Base-by-base conservation (phyloP, 2,329 filamentous ascomycete species). In the Fusarium protoensiforme region DNA sequence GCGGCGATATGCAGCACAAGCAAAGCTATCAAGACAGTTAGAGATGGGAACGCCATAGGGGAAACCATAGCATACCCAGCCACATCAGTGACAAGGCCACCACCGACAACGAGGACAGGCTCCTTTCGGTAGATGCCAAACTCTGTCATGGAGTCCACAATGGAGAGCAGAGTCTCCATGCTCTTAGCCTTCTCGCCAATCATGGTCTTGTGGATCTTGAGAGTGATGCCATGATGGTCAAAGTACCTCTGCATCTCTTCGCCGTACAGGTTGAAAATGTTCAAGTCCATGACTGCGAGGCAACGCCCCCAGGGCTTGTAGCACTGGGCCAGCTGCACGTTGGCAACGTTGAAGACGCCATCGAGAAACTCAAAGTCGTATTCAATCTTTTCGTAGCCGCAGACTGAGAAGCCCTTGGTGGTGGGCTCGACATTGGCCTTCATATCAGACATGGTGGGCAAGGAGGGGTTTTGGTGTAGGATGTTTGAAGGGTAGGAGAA, bases 171-270 rank as follows among this genome's bases (percentile, higher is more conserved):
- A 0, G 91, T 93, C 31, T 92, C 89, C 77, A 94, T 91, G 1
- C 89, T 91, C 86, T 94, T 94, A 46, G 91, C 91, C 82, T 93
- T 93, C 80, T 94, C 92, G 14, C 92, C 92, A 79, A 94, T 93
- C 84, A 91, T 92, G 68, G 91, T 93, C 85, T 92, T 90, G 82
- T 93, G 91, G 56, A 93, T 87, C 74, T 88, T 89, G 62, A 93
- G 84, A 24, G 88, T 83, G 53, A 93, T 85, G 20, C 85, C 85
- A 80, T 93, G 85, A 77, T 92, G 88, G 61, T 90, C 84, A 78
- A 93, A 93, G 82, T 94, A 94, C 60, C 83, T 81, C 80, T 92
- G 86, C 84, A 94, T 91, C 81, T 90, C 84, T 68, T 87, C 81
- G 56, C 92, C 92, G 73, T 94, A 93, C 18, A 93, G 81, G 68